Evolutionary conservation across 805 yeast species (phyloP), one percentile per base, ranked within the genome.

Genomic region (Wickerhamomyces chambardii): DNA sequence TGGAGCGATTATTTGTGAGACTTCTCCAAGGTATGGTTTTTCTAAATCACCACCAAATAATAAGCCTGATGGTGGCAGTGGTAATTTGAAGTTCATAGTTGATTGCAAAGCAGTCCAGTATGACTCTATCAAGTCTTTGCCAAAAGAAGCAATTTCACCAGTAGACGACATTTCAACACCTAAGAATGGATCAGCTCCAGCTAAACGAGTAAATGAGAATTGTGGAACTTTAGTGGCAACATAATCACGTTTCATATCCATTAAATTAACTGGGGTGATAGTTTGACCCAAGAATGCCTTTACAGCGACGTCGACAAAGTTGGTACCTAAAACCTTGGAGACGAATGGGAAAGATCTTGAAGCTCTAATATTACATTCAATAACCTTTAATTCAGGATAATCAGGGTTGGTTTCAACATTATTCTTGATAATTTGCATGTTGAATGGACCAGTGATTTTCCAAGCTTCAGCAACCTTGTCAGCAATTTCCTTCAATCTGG

Each of bases 141-240:
- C 99, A 57, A 92, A 92, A 58, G 96, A 84, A 22, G 98, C 98
- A 57, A 92, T 84, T 66, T 92, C 99, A 62, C 99, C 99, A 35
- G 99, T 92, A 11, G 97, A 89, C 6, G 97, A 81, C 99, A 92
- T 92, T 68, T 92, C 99, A 47, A 92, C 98, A 45, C 98, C 98
- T 56, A 92, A 71, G 73, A 84, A 89, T 44, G 99, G 99, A 62
- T 92, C 99, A 34, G 99, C 99, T 47, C 98, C 99, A 15, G 97
- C 97, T 53, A 92, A 72, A 68, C 99, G 80, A 28, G 97, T 89
- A 70, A 92, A 92, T 7, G 97, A 90, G 64, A 92, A 92, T 67
- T 92, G 99, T 32, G 99, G 98, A 36, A 90, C 97, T 67, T 92
- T 92, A 37, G 94, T 84, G 34, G 97, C 97, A 55, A 90, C 97